These are phyloP conservation scores for Flammula alnicola DNA, from an alignment of 1,284 basidiomycete species.

Conservation along the genomic window DNA sequence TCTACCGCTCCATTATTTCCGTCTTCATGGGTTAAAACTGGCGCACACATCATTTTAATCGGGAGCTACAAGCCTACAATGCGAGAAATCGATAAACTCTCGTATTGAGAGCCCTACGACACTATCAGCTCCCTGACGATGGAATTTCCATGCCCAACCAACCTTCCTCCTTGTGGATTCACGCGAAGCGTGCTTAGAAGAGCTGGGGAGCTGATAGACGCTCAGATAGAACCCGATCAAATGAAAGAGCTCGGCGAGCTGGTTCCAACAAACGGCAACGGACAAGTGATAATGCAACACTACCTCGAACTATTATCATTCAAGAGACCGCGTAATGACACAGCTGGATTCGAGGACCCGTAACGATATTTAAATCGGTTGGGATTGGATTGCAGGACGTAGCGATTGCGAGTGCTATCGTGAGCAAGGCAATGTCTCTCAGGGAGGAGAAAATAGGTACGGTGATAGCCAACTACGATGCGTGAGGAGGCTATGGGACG, in stretches of 20 bases:
- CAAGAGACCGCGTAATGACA: background rate
- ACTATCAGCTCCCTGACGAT: too few relatives aligned
- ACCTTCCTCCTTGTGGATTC: conserved; percentile 82
- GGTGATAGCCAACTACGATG: conserved; percentile 20
- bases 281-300: conserved; percentile 22
- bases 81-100: conserved; percentile 75
- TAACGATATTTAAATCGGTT: conserved; percentile 82
- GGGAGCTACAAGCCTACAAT: conserved; percentile 86
- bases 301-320: conserved; percentile 8
- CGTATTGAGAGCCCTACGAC: conserved; percentile 35
- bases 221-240: conserved; percentile 40
- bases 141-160: too few relatives aligned
- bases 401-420: conserved; percentile 60
- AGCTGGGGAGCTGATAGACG: conserved; percentile 78
- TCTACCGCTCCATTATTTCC: conserved; percentile 75
- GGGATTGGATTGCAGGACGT: conserved; percentile 80
- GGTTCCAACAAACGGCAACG: conserved; percentile 35
- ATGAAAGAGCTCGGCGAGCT: conserved; percentile 70
- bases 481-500: too few relatives aligned
- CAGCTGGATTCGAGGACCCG: conserved; percentile 37
- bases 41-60: conserved; percentile 76
- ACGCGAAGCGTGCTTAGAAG: conserved; percentile 63
- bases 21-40: conserved; percentile 59
- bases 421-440: conserved; percentile 35
- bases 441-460: conserved; percentile 17